phyloP scores from a whole-genome alignment of 148 eudicot genomes.

The Pouteria glomerata region DNA sequence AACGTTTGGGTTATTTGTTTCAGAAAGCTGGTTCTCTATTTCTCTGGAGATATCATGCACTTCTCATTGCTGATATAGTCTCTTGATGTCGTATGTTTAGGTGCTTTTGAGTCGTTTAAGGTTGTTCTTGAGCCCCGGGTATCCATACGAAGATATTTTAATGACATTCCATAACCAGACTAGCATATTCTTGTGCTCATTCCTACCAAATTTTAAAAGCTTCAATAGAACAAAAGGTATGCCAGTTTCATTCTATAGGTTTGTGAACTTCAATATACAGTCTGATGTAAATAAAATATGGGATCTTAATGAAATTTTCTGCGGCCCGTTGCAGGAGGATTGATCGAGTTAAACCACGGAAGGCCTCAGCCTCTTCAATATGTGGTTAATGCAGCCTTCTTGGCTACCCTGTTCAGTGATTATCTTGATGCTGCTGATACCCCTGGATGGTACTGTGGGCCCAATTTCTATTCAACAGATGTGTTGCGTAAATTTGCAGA shows the following conservation, averaged over 20 bases:
- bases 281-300: neutral
- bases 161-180: conserved; percentile 83
- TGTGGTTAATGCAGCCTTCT: conserved; percentile 87
- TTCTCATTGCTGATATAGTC: neutral
- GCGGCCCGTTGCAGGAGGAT: conserved; percentile 49
- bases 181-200: conserved; percentile 77
- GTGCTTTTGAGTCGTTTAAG: conserved; percentile 85
- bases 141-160: conserved; percentile 84
- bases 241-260: neutral
- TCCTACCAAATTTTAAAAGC: conserved; percentile 62
- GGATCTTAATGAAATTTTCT: neutral
- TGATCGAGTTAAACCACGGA: conserved; percentile 85
- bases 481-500: conserved; percentile 69
- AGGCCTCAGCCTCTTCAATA: conserved; percentile 94
- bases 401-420: conserved; percentile 79
- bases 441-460: conserved; percentile 94
- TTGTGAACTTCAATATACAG: neutral
- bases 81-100: conserved; percentile 26
- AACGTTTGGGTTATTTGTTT: neutral
- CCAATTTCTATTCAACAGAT: conserved; percentile 58
- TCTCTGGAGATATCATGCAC: neutral
- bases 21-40: neutral
- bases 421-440: conserved; percentile 84
- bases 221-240: conserved; percentile 86
- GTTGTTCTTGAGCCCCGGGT: conserved; percentile 84